Evolutionary conservation across 1,284 basidiomycete genomes (phyloP).

Genomic region (Caloboletus firmus): DNA sequence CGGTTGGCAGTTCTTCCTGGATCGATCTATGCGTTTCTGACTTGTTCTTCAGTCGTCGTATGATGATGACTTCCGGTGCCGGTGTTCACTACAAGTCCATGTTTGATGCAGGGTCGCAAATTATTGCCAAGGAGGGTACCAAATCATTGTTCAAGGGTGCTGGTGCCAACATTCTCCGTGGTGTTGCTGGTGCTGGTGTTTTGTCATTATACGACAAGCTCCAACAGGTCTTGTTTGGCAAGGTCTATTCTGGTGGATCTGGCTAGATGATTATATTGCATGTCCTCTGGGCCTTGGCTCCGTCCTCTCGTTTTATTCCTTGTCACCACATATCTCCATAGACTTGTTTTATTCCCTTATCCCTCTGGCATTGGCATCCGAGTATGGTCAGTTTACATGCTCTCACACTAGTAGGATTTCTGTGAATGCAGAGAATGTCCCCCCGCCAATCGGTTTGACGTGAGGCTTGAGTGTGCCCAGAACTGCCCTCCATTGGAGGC

Average conservation of each 20-base stretch:
- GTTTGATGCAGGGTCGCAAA: conserved; percentile 83
- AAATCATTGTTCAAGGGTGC: conserved; percentile 94
- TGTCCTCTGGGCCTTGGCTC: conserved; percentile 31
- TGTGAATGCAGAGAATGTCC: conserved; percentile 20
- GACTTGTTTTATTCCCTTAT: conserved; percentile 37
- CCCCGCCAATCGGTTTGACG: not conserved
- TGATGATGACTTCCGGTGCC: conserved; percentile 93
- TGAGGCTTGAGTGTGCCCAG: not conserved
- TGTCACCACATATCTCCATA: conserved; percentile 31
- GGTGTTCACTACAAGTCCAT: conserved; percentile 89
- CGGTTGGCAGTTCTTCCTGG: conserved; percentile 50
- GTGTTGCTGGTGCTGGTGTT: conserved; percentile 97
- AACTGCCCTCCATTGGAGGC: not conserved
- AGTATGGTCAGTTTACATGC: conserved; percentile 28
- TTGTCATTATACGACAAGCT: conserved; percentile 93
- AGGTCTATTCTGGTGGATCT: conserved; percentile 85
- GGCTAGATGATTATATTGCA: conserved; percentile 21
- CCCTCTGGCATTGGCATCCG: conserved; percentile 18
- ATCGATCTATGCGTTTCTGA: conserved; percentile 11
- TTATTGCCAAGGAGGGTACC: conserved; percentile 87
- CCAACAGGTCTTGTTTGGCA: conserved; percentile 90
- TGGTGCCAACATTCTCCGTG: conserved; percentile 97
- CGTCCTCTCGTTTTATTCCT: conserved; percentile 32
- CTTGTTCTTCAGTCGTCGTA: conserved; percentile 69
- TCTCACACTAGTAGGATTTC: conserved; percentile 25